Percentiles rank a stretch among this genome's conserved stretches.
phyloP scores from a whole-genome alignment of 345 rosid species.

The Brassica rapa region DNA sequence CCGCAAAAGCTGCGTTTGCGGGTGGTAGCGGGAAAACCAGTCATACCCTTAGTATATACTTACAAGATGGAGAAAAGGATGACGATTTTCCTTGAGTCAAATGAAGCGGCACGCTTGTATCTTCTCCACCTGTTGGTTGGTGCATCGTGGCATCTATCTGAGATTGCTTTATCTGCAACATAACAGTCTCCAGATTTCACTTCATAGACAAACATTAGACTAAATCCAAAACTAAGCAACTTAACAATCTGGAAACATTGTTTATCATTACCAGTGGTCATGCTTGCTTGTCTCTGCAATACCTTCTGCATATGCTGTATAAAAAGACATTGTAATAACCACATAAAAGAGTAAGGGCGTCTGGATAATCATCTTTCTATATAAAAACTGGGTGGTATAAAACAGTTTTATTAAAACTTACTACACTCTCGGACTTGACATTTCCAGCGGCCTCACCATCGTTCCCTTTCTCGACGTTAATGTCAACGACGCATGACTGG shows the following conservation, averaged over 20 bases:
- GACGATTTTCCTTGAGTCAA: slow-evolving; percentile 86
- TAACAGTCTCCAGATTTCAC: background rate
- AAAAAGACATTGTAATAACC: slow-evolving; percentile 9
- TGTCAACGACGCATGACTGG: slow-evolving; percentile 66
- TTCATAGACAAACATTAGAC: background rate
- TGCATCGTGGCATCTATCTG: slow-evolving; percentile 62
- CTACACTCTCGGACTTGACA: slow-evolving; percentile 51
- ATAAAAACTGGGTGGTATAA: no score
- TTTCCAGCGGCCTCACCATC: slow-evolving; percentile 46
- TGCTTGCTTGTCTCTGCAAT: slow-evolving; percentile 83
- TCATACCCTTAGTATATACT: slow-evolving; percentile 35
- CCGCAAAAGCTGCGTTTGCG: no score
- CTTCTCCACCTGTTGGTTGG: slow-evolving; percentile 85
- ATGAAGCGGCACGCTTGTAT: slow-evolving; percentile 79
- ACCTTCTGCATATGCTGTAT: slow-evolving; percentile 63
- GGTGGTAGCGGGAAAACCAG: no score
- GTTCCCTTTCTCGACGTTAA: slow-evolving; percentile 61
- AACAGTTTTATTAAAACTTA: background rate
- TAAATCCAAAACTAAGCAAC: background rate
- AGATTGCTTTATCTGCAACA: slow-evolving; percentile 58
- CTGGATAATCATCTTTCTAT: background rate
- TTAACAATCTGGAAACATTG: slow-evolving; percentile 33
- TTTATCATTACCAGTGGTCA: slow-evolving; percentile 52
- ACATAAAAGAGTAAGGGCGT: background rate
- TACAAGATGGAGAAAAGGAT: slow-evolving; percentile 84